Evolutionary conservation across 257 asterid species (phyloP).

Genomic region (Salvia hispanica): DNA sequence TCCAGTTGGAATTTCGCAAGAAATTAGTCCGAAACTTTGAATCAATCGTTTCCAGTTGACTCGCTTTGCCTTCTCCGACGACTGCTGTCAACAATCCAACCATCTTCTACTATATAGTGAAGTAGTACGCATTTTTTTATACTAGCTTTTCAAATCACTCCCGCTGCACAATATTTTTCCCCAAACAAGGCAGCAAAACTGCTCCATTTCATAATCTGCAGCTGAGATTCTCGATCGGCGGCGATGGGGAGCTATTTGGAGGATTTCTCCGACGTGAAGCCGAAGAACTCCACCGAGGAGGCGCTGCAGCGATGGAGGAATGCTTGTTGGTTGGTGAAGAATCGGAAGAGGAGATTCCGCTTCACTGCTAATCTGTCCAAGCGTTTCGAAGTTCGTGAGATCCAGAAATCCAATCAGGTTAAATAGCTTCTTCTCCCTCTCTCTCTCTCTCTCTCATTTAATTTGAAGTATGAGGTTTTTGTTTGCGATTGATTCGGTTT

Average conservation of each 20-base stretch:
- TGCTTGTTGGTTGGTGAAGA: slow-evolving; percentile 82
- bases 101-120: too few relatives aligned
- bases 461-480: neutral
- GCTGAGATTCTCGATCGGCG: slow-evolving; percentile 27
- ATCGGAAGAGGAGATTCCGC: slow-evolving; percentile 76
- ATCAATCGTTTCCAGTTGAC: too few relatives aligned
- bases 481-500: neutral
- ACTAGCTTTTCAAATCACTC: slow-evolving; percentile 18
- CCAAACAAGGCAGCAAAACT: neutral
- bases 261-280: slow-evolving; percentile 72
- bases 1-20: too few relatives aligned
- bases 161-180: neutral
- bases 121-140: neutral
- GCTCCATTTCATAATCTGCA: slow-evolving; percentile 26
- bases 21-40: too few relatives aligned
- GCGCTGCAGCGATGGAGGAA: slow-evolving; percentile 86
- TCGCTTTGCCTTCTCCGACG: too few relatives aligned
- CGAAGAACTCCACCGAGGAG: slow-evolving; percentile 92
- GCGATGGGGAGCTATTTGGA: slow-evolving; percentile 62
- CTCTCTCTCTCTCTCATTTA: neutral
- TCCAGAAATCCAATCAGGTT: slow-evolving; percentile 88
- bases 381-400: slow-evolving; percentile 78
- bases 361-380: slow-evolving; percentile 83
- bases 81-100: too few relatives aligned
- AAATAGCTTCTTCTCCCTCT: slow-evolving; percentile 11